A percentile compares a stretch with the other conserved stretches of the same genome.
These are phyloP conservation scores for Kodamaea hsintzibuensis DNA, from an alignment of 805 yeast genomes.

Conservation along the genomic window DNA sequence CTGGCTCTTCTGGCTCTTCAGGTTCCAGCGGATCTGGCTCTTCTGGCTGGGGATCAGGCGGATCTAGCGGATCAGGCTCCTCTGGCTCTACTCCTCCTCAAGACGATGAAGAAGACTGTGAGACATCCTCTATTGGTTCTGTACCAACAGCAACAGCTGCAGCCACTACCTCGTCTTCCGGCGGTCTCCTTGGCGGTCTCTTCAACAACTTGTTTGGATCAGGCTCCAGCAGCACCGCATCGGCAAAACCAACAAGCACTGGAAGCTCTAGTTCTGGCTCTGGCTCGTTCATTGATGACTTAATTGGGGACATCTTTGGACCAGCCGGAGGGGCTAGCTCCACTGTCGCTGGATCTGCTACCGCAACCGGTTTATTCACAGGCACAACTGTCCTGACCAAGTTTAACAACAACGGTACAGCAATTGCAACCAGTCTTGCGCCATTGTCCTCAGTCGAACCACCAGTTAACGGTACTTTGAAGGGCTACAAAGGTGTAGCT, in stretches of 20 bases:
- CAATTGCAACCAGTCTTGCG: slow-evolving; percentile 9
- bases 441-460: background rate
- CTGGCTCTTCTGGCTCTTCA: slow-evolving; percentile 7
- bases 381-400: slow-evolving; percentile 5
- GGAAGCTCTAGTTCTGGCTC: slow-evolving; percentile 2
- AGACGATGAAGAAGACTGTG: slow-evolving; percentile 15
- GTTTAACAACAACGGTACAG: slow-evolving; percentile 2
- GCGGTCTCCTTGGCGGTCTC: slow-evolving; percentile 1
- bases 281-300: slow-evolving; percentile 7
- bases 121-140: slow-evolving; percentile 12
- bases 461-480: slow-evolving; percentile 3
- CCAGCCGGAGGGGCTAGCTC: background rate
- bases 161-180: slow-evolving; percentile 9
- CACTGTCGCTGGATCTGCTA: slow-evolving; percentile 4
- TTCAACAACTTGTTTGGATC: slow-evolving; percentile 1
- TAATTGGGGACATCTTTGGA: slow-evolving; percentile 7
- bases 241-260: slow-evolving; percentile 4
- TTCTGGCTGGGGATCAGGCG: too few species aligned
- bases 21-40: slow-evolving; percentile 12
- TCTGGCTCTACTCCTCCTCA: slow-evolving; percentile 7
- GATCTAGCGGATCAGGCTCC: background rate
- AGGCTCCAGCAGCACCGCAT: background rate
- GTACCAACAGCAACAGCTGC: slow-evolving; percentile 12
- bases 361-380: background rate
- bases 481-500: background rate